A percentile compares a stretch with the other conserved stretches of the same genome.
phyloP scores from a whole-genome alignment of 371 early-diverging fungal genomes.

The Mortierella sp. region DNA sequence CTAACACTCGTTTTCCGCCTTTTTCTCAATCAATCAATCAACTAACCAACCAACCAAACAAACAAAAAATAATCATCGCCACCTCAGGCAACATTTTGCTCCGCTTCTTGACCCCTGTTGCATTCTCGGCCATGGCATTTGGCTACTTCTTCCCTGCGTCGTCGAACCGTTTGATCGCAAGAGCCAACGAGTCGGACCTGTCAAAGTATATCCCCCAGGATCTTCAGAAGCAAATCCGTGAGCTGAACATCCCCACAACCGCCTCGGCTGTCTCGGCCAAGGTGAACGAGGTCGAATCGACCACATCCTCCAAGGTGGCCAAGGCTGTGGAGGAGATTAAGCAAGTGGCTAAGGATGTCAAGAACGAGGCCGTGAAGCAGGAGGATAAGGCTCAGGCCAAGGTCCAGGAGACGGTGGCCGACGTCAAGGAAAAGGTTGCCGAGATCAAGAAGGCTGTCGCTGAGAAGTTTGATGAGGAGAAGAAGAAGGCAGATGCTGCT shows the following conservation, averaged over 20 bases:
- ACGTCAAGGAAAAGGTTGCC: slow-evolving; percentile 43
- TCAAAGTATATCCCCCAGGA: slow-evolving; percentile 43
- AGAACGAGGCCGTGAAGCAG: slow-evolving; percentile 17
- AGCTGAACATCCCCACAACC: slow-evolving; percentile 6
- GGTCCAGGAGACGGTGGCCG: slow-evolving; percentile 28
- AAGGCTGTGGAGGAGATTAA: slow-evolving; percentile 42
- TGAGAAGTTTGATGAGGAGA: slow-evolving; percentile 21
- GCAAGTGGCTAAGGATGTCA: slow-evolving; percentile 37
- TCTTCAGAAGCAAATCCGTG: slow-evolving; percentile 44
- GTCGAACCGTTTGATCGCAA: slow-evolving; percentile 43
- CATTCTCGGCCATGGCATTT: slow-evolving; percentile 51
- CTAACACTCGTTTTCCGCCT: not conserved
- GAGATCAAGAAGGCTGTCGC: slow-evolving; percentile 39
- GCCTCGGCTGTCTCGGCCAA: too few relatives aligned
- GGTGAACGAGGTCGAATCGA: too few relatives aligned
- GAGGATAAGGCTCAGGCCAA: slow-evolving; percentile 15
- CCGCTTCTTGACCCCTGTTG: slow-evolving; percentile 46
- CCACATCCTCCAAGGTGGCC: slow-evolving; percentile 8
- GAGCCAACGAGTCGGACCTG: slow-evolving; percentile 40
- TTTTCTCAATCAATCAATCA: too few relatives aligned
- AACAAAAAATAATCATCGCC: not conserved
- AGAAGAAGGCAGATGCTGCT: slow-evolving; percentile 19
- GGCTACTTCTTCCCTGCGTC: slow-evolving; percentile 52
- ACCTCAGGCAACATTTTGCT: slow-evolving; percentile 38
- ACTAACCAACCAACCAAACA: too few relatives aligned